Evolutionary conservation across 768 basidiomycete genomes (phyloP), one percentile per base, ranked within the genome.

Genomic region (Terana coerulea): DNA sequence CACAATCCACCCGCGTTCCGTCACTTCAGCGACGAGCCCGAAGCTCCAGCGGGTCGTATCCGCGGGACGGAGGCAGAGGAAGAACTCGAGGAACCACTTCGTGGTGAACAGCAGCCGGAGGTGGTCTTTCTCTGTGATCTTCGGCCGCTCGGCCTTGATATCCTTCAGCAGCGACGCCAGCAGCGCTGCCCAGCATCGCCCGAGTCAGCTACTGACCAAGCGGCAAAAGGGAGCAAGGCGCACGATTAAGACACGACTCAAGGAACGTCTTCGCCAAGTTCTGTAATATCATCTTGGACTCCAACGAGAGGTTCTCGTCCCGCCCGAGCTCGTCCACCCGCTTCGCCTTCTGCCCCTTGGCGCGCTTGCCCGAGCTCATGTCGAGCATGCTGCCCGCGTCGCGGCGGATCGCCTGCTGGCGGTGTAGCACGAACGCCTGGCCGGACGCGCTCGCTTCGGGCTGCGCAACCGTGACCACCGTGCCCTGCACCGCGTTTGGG

Each of bases 71-170:
- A 73, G 59, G 42, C 69, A 63, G 10, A 95, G 77, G 69, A 98
- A 95, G 73, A 91, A 95, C 55, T 94, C 86, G 31, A 97, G 79
- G 62, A 95, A 87, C 88, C 95, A 98, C 52, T 91, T 88, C 4
- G 87, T 80, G 35, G 97, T 78, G 65, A 81, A 91, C 35, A 98
- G 76, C 22, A 97, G 75, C 6, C 97, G 85, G 49, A 95, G 79
- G 62, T 95, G 87, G 65, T 98, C 97, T 60, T 93, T 91, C 63
- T 97, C 93, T n/a, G 86, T 86, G 56, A 99, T 84, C 68, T 95
- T 94, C 48, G 87, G 78, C 39, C 94, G 78, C 69, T 98, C 91
- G 53, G 90, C 89, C 52, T 87, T 83, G 66, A 99, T 98, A 64
- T 98, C 97, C 69, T 88, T 95, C 54, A 98, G 73, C 29, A 98